Conservation (phyloP, 805 yeast species). For the Teunomyces tritomae region DNA sequence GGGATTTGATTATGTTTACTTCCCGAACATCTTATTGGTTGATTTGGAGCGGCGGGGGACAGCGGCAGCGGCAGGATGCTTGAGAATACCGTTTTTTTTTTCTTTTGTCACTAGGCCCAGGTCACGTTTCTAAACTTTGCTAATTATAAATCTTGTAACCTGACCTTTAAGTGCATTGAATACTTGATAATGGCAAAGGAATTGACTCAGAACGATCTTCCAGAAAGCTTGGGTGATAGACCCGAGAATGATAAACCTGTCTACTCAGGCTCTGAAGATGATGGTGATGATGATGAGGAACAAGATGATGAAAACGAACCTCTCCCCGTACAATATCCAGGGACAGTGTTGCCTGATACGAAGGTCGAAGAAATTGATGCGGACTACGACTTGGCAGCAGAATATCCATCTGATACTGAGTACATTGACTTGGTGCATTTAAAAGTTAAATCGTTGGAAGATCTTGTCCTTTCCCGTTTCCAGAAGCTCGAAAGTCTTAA, state of each 20-base stretch:
- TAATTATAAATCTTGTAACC: not conserved
- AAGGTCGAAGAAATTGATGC: slow-evolving; percentile 58
- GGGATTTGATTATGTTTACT: not conserved
- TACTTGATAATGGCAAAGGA: slow-evolving; percentile 1
- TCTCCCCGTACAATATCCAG: slow-evolving; percentile 42
- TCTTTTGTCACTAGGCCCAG: not conserved
- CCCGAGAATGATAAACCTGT: slow-evolving; percentile 6
- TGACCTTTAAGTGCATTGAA: not conserved
- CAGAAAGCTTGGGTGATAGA: slow-evolving; percentile 8
- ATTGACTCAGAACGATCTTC: slow-evolving; percentile 5
- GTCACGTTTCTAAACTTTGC: not conserved
- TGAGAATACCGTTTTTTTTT: not conserved
- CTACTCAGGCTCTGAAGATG: slow-evolving; percentile 22
- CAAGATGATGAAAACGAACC: slow-evolving; percentile 27
- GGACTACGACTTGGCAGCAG: slow-evolving; percentile 63
- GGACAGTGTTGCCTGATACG: slow-evolving; percentile 43
- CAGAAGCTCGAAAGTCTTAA: slow-evolving; percentile 56
- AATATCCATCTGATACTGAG: slow-evolving; percentile 54
- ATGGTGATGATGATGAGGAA: slow-evolving; percentile 19
- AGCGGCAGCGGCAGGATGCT: not conserved
- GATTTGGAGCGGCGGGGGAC: not conserved
- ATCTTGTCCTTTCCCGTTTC: slow-evolving; percentile 58
- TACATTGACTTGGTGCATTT: slow-evolving; percentile 67
- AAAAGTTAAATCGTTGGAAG: slow-evolving; percentile 63
- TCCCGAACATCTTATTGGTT: not conserved